Evolutionary conservation across 176 grass and related monocot genomes (phyloP).

Genomic region (Poa pratensis): DNA sequence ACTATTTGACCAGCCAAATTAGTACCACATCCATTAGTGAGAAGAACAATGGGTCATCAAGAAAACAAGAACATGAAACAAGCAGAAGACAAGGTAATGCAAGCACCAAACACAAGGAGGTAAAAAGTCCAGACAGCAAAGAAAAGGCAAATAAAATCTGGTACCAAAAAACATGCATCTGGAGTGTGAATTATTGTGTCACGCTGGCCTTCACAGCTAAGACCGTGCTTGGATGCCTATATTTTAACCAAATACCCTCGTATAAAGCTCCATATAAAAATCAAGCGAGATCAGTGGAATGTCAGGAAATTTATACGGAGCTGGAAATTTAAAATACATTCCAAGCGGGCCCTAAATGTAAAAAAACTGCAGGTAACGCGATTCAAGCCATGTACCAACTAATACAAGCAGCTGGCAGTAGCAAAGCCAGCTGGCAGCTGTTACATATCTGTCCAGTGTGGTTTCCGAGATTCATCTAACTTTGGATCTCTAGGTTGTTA

Average conservation of each 20-base stretch:
- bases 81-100: not conserved
- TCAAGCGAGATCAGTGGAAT: no score
- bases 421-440: constrained; percentile 6
- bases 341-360: not conserved
- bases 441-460: not conserved
- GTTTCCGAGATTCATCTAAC: not conserved
- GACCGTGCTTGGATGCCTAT: no score
- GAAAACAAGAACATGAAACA: not conserved
- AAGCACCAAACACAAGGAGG: not conserved
- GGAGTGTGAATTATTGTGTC: not conserved
- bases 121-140: not conserved
- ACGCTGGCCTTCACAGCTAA: not conserved
- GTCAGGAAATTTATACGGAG: no score
- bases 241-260: no score
- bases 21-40: not conserved
- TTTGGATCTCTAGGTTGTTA: not conserved
- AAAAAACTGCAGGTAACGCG: not conserved
- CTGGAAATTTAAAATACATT: no score
- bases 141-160: not conserved
- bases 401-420: not conserved
- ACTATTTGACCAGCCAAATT: not conserved
- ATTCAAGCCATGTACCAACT: not conserved
- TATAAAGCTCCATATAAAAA: no score
- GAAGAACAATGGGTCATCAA: not conserved
- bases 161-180: not conserved